A percentile compares a stretch with the other conserved stretches of the same genome.
These are phyloP conservation scores for Bjerkandera adusta DNA, from an alignment of 1,284 basidiomycete genomes.

Conservation along the genomic window DNA sequence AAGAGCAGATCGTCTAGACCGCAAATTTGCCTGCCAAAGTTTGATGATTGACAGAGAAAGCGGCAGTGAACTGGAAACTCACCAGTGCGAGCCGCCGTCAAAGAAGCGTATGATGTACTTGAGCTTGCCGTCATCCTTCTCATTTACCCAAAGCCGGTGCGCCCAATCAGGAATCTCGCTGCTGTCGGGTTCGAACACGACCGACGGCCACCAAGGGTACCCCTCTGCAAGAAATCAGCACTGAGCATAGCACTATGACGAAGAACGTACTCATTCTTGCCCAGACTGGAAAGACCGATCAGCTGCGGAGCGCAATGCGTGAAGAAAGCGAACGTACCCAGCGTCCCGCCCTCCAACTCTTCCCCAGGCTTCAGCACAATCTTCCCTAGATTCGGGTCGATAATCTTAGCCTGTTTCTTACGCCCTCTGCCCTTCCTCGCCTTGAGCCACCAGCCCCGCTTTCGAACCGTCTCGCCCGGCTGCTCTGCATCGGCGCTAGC, in stretches of 20 bases:
- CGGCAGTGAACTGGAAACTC: conserved; percentile 7
- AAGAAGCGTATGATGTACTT: conserved; percentile 49
- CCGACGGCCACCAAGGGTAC: conserved; percentile 45
- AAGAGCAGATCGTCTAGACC: conserved; percentile 7
- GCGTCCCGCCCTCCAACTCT: conserved; percentile 32
- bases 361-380: conserved; percentile 28
- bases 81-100: conserved; percentile 42
- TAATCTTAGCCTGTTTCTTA: conserved; percentile 3
- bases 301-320: not conserved
- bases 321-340: conserved; percentile 28
- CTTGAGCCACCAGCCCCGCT: conserved; percentile 6
- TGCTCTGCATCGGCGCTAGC: not conserved
- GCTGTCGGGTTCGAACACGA: conserved; percentile 40
- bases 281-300: conserved; percentile 34
- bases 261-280: conserved; percentile 36
- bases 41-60: not conserved
- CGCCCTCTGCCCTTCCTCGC: not conserved
- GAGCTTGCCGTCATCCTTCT: conserved; percentile 15
- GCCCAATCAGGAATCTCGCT: conserved; percentile 37
- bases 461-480: not conserved
- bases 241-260: not conserved
- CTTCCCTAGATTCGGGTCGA: conserved; percentile 12
- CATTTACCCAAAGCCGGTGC: conserved; percentile 17
- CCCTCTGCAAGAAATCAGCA: conserved; percentile 25
- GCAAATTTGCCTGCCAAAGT: conserved; percentile 7